Base-by-base conservation (phyloP, 495 filamentous ascomycete species). In the Hypoxylon subgilvum region DNA sequence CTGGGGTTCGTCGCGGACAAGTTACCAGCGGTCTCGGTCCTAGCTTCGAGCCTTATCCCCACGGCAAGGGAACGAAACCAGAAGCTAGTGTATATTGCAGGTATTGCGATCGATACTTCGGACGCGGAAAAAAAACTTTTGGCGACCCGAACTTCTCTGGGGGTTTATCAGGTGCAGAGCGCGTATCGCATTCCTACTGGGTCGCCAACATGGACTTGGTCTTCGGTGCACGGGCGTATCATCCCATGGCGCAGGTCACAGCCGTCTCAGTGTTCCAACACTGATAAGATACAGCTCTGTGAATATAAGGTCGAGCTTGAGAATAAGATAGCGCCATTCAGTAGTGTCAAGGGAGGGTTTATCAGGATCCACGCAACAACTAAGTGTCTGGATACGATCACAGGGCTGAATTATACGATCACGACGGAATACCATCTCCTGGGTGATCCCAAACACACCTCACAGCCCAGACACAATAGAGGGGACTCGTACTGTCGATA, bases 11-110 rank as follows among this genome's bases (percentile, higher is more conserved):
- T 47, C 6, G 30, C 39, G 7, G 61, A 65, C n/a, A 65, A 65
- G 44, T 44, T 65, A 7, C 55, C 55, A 10, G 61, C 61, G 14
- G 47, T 65, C 27, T 61, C 61, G 1, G 61, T 51, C 6, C 32
- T 65, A 22, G 61, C 61, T 9, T 60, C 56, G 1, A 61, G 39
- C 22, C 16, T 65, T 19, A 32, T 51, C 13, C 32, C 25, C 1
- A 51, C 48, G 51, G 55, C 46, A 6, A 53, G 39, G 2, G 56
- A 55, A 22, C 39, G 56, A 32, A 39, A 35, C 4, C 56, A 56
- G 39, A 36, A 55, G 32, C 12, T 61, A 1, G 39, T 16, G 34
- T 65, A 65, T 25, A 43, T 45, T 32, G 61, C 56, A n/a, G 61
- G 61, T n/a, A 25, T 65, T 1, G 45, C 54, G 49, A 6, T 58